These are phyloP conservation scores for Porogramme epimiltina DNA, from an alignment of 1,284 basidiomycete species.

Conservation along the genomic window DNA sequence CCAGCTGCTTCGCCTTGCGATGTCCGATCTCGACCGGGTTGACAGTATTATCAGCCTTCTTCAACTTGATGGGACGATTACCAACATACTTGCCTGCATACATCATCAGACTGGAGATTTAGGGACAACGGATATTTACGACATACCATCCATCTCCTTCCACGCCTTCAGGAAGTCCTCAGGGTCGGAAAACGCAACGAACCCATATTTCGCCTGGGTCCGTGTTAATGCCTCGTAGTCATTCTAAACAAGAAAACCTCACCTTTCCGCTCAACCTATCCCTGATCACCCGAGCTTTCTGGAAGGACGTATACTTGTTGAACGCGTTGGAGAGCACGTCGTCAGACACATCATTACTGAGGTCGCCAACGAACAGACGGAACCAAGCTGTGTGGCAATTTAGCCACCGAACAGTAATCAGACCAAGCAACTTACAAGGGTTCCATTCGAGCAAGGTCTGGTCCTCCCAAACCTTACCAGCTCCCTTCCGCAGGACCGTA, in stretches of 20 bases:
- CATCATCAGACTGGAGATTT: conserved; percentile 2
- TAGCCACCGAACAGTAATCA: conserved; percentile 1
- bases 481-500: conserved; percentile 94
- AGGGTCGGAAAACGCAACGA: conserved; percentile 97
- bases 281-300: conserved; percentile 92
- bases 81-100: conserved; percentile 91
- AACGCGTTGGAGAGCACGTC: conserved; percentile 93
- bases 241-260: conserved; percentile 11
- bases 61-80: conserved; percentile 90
- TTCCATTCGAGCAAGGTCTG: conserved; percentile 98
- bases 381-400: conserved; percentile 78
- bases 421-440: conserved; percentile 66
- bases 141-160: conserved; percentile 98
- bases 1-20: conserved; percentile 81
- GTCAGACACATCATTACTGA: conserved; percentile 98
- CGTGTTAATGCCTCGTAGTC: not conserved
- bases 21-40: conserved; percentile 93
- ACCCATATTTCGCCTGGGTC: conserved; percentile 94
- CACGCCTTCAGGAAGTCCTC: conserved; percentile 98
- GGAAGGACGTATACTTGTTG: conserved; percentile 89
- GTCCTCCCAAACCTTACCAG: conserved; percentile 97
- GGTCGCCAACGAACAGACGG: conserved; percentile 95
- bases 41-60: conserved; percentile 86
- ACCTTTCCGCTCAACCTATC: conserved; percentile 91
- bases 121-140: not conserved